These are phyloP conservation scores for Bolboschoenus planiculmis DNA, from an alignment of 176 grass and related monocot genomes.

Conservation along the genomic window DNA sequence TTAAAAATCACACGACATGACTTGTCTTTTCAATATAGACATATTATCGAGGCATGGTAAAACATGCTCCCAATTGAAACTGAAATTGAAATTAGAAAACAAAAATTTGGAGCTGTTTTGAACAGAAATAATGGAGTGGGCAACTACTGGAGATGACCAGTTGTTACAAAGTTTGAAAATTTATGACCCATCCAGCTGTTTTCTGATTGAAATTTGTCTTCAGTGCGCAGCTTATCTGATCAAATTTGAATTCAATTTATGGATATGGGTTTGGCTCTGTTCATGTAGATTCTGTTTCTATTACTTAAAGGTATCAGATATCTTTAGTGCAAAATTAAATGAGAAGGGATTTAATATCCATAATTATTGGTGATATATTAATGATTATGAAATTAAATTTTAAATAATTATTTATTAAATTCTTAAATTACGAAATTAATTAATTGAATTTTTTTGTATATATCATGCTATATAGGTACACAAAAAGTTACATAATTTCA, in stretches of 20 bases:
- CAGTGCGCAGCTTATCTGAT: neutral
- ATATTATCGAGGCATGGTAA: neutral
- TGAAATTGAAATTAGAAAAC: neutral
- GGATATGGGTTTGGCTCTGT: too few species aligned
- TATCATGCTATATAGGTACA: too few species aligned
- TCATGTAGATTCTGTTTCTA: neutral
- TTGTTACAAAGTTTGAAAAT: neutral
- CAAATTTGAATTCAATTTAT: slow-evolving; percentile 9
- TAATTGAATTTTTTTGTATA: too few species aligned
- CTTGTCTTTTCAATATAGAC: neutral
- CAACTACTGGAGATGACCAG: neutral
- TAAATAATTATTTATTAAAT: too few species aligned
- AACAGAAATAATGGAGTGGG: neutral
- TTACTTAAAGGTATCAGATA: neutral
- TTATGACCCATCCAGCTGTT: slow-evolving; percentile 4
- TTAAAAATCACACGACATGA: neutral
- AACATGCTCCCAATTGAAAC: neutral
- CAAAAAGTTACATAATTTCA: too few species aligned
- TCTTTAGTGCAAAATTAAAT: neutral
- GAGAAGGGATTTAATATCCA: too few species aligned
- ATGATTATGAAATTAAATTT: too few species aligned
- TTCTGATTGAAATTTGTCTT: slow-evolving; percentile 10
- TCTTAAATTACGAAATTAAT: too few species aligned
- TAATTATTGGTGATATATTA: too few species aligned
- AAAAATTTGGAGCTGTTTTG: too few species aligned